phyloP scores from a whole-genome alignment of 2,329 filamentous ascomycete genomes.

The Trichoderma brevicompactum region DNA sequence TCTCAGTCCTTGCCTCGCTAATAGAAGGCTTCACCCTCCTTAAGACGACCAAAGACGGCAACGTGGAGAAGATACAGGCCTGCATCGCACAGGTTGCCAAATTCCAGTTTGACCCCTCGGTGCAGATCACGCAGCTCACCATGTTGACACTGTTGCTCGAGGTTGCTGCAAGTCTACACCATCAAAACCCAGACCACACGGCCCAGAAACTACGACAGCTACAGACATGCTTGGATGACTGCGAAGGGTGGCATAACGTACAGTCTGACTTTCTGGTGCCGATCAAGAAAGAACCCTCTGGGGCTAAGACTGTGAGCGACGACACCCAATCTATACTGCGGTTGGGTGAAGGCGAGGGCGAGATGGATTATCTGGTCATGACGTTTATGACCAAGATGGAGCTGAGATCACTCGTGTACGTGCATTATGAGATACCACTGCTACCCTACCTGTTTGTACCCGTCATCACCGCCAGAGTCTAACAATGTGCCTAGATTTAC shows the following conservation, averaged over 20 bases:
- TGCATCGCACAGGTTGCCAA: conserved; percentile 76
- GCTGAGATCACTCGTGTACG: conserved; percentile 60
- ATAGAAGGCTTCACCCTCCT: conserved; percentile 73
- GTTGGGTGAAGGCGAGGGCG: conserved; percentile 50
- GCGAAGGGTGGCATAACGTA: conserved; percentile 54
- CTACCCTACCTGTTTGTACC: background rate
- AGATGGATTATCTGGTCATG: conserved; percentile 61
- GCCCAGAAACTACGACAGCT: conserved; percentile 64
- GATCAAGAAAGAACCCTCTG: conserved; percentile 55
- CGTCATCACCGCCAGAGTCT: conserved; percentile 21
- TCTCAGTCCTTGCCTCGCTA: conserved; percentile 67
- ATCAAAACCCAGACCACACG: conserved; percentile 61
- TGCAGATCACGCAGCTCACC: conserved; percentile 68
- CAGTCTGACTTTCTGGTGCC: conserved; percentile 59
- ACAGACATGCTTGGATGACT: conserved; percentile 65
- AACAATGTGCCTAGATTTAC: conserved; percentile 51
- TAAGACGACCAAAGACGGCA: conserved; percentile 65
- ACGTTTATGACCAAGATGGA: conserved; percentile 65
- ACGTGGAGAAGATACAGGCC: conserved; percentile 70
- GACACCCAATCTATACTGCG: conserved; percentile 61
- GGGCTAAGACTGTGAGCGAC: conserved; percentile 56
- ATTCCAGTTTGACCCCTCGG: conserved; percentile 68
- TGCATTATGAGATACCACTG: conserved; percentile 20
- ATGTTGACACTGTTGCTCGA: conserved; percentile 70
- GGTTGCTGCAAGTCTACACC: conserved; percentile 69